Evolutionary conservation across 257 asterid species (phyloP), one percentile per base, ranked within the genome.

Genomic region (Solanum sparsipilum): DNA sequence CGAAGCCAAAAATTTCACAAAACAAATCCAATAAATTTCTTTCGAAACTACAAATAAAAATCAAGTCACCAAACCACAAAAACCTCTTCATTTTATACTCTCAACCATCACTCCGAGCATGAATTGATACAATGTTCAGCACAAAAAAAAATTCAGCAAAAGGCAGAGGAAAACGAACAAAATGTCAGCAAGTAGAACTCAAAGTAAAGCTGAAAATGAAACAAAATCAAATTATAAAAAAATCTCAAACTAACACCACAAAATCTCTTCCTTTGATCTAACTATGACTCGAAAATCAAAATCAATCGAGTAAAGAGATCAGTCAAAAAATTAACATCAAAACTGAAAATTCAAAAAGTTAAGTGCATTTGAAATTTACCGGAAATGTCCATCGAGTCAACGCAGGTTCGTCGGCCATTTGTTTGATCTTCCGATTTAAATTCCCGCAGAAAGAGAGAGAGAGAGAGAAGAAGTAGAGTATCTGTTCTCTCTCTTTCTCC

Each of bases 331-430:
- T 38, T 35, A 13, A 36, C 31, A 75, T 76, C 35, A 39, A 36
- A 36, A 75, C 13, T 36, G 32, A 9, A 76, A 71, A 71, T 32
- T 72, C 23, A 20, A 46, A 79, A 78, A 78, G 29, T 3, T 6
- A 13, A 34, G 16, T 44, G 67, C 38, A 79, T 79, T 79, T 35
- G 15, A 74, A 65, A 87, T 83, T 74, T 84, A 94, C 99, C 98
- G 92, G 95, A 90, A 96, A 95, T 31, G 98, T 93, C 99, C 98
- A 96, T 90, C 99, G 99, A 84, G 99, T 95, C 75, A 93, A 94
- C 91, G 94, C 38, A 90, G 99, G 98, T 73, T 95, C 98, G 88
- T 92, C 98, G 20, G 96, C 96, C 99, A 94, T 94, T 86, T 68
- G 31, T 34, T 35, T 73, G 38, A 20, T 36, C 21, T 36, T 11